phyloP scores from a whole-genome alignment of 805 yeast genomes.

The Candida krabiensis region DNA sequence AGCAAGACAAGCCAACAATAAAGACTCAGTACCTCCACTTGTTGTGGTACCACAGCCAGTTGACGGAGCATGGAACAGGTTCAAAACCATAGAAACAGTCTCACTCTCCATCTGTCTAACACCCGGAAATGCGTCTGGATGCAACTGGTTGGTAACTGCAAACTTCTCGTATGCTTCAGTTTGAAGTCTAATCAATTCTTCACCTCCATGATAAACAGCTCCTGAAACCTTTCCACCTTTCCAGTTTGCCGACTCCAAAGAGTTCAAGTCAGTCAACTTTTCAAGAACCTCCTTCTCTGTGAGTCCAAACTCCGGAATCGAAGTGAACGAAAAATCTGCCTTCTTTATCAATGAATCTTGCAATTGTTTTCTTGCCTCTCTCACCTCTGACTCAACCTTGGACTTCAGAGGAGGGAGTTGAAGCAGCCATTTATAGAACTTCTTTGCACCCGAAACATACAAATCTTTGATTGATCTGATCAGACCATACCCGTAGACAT shows the following conservation, averaged over 20 bases:
- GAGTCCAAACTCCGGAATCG: conserved; percentile 64
- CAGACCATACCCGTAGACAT: conserved; percentile 29
- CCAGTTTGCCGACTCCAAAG: conserved; percentile 71
- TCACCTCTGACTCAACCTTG: conserved; percentile 63
- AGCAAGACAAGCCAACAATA: conserved; percentile 80
- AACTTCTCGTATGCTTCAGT: conserved; percentile 71
- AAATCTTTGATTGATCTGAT: conserved; percentile 7
- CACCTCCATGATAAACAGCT: conserved; percentile 95
- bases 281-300: conserved; percentile 43
- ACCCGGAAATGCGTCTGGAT: conserved; percentile 97
- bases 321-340: conserved; percentile 42
- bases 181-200: conserved; percentile 72
- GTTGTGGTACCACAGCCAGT: conserved; percentile 78
- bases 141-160: conserved; percentile 90
- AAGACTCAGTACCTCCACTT: conserved; percentile 95
- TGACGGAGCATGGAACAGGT: conserved; percentile 77
- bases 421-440: conserved; percentile 15
- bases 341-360: conserved; percentile 60
- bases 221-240: conserved; percentile 85
- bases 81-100: conserved; percentile 86
- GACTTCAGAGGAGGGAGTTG: conserved; percentile 39
- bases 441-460: conserved; percentile 8
- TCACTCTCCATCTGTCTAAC: conserved; percentile 96
- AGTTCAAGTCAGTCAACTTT: conserved; percentile 50
- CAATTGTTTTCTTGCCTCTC: conserved; percentile 44